Evolutionary conservation across 139 green algal species (phyloP), one percentile per base, ranked within the genome.

Genomic region (Raphidocelis subcapitata): DNA sequence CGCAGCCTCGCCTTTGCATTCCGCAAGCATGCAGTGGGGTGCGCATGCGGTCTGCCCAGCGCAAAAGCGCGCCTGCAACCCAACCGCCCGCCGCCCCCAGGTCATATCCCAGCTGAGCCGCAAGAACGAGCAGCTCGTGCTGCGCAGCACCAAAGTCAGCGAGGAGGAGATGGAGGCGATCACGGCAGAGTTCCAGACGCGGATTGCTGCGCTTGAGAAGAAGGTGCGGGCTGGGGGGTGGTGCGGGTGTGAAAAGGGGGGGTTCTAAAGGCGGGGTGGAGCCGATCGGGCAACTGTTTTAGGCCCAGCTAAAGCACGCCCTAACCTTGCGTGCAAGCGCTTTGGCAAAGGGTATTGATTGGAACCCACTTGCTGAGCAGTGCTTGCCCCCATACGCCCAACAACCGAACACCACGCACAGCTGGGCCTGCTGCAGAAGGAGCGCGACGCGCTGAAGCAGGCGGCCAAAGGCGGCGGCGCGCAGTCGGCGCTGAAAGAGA

Each of bases 401-500:
- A 59, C 52, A 10, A 10, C 20, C 12, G 15, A 15, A n/a, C 16
- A n/a, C 20, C 12, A n/a, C 24, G 12, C 10, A 10, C 52, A n/a
- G 52, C 12, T n/a, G 52, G 8, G 52, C 52, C 24, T 69, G 37
- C 41, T 37, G 77, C n/a, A 84, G 91, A 97, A 97, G 84, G 94
- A 98, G 85, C 83, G 94, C 10, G 93, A 98, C 73, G 87, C 90
- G 29, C 81, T 98, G 64, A 86, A 85, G 55, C 89, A 89, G 4
- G 87, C 89, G 67, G 79, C 77, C 44, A 12, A 16, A 5, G 26
- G 10, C 55, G 16, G 55, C 55, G 16, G 55, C 26, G 55, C 24
- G n/a, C n/a, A n/a, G n/a, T n/a, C n/a, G n/a, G n/a, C n/a, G n/a
- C n/a, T n/a, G n/a, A n/a, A n/a, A n/a, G n/a, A n/a, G 5, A n/a